Evolutionary conservation across 2,329 filamentous ascomycete genomes (phyloP).

Genomic region (Thielaviopsis euricoi): DNA sequence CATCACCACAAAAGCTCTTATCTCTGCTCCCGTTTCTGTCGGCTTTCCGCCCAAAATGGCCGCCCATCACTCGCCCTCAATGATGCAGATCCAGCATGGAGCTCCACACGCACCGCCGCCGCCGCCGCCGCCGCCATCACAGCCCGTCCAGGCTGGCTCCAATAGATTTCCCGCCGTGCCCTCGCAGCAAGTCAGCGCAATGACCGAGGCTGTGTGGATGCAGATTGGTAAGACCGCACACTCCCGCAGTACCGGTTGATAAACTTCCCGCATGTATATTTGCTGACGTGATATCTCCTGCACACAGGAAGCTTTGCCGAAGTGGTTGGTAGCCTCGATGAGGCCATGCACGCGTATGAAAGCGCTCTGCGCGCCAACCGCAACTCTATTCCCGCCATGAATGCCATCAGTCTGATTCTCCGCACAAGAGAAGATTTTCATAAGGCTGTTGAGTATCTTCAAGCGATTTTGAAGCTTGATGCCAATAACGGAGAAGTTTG

Average conservation of each 20-base stretch:
- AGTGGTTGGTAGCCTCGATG: constrained; percentile 72
- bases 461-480: constrained; percentile 81
- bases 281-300: constrained; percentile 17
- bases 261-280: neutral
- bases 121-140: constrained; percentile 37
- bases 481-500: constrained; percentile 83
- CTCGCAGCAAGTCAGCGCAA: constrained; percentile 56
- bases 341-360: constrained; percentile 81
- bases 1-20: too few relatives aligned
- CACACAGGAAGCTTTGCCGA: constrained; percentile 64
- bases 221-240: constrained; percentile 56
- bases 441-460: constrained; percentile 83
- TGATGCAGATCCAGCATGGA: constrained; percentile 54
- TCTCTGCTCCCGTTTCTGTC: too few relatives aligned
- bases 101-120: constrained; percentile 47
- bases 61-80: constrained; percentile 67
- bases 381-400: constrained; percentile 82
- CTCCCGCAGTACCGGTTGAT: neutral
- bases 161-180: constrained; percentile 30
- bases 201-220: constrained; percentile 84
- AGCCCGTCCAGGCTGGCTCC: constrained; percentile 36
- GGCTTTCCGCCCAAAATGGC: constrained; percentile 40
- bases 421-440: constrained; percentile 86
- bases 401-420: constrained; percentile 79
- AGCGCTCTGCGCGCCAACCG: constrained; percentile 75